These are phyloP conservation scores for Tuber melanosporum DNA, from an alignment of 495 filamentous ascomycete genomes.

Conservation along the genomic window DNA sequence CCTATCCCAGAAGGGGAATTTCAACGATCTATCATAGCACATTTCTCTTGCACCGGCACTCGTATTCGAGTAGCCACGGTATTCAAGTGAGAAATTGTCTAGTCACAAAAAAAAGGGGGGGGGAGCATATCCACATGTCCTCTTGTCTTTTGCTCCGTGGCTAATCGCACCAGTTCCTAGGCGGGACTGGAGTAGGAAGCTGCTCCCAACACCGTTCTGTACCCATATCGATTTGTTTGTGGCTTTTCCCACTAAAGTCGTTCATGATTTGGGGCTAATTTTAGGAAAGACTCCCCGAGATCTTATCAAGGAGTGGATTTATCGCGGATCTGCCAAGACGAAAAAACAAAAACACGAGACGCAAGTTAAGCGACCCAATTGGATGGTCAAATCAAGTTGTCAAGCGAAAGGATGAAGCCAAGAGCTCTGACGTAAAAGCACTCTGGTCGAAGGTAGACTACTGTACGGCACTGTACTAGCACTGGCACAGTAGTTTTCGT, in stretches of 20 bases:
- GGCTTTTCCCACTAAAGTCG: neutral
- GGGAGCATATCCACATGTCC: neutral
- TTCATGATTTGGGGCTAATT: neutral
- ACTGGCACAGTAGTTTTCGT: neutral
- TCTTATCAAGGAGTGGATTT: conserved; percentile 28
- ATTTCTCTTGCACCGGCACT: neutral
- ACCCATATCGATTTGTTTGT: conserved; percentile 13
- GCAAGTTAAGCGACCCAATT: conserved; percentile 33
- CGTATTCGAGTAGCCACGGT: neutral
- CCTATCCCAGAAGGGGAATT: neutral
- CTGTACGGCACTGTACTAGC: neutral
- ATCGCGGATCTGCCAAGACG: conserved; percentile 27
- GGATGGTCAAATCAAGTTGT: neutral
- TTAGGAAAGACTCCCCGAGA: conserved; percentile 6
- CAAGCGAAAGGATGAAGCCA: conserved; percentile 12
- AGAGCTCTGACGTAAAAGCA: conserved; percentile 11
- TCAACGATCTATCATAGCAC: neutral
- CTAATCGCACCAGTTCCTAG: neutral
- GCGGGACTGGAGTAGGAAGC: conserved; percentile 12
- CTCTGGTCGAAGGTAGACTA: too few relatives aligned
- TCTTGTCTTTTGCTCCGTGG: neutral
- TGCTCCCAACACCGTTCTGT: conserved; percentile 7
- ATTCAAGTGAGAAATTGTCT: neutral
- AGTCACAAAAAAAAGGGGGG: neutral
- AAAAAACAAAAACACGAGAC: neutral